Base-by-base conservation (phyloP, 164 flowering plant species). In the Tetrastigma voinierianum region DNA sequence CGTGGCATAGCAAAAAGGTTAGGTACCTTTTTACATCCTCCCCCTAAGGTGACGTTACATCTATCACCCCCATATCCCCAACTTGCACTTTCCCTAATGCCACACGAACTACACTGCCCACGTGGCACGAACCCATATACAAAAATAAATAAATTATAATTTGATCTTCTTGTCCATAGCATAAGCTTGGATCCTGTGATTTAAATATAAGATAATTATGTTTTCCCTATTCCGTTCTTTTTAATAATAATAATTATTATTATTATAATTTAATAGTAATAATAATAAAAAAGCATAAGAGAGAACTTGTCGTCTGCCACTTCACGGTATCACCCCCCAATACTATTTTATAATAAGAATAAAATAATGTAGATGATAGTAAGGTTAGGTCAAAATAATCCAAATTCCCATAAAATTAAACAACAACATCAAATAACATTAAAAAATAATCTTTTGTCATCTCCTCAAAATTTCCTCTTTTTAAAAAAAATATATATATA, bases 301-400 rank as follows among this genome's bases (percentile, higher is more conserved):
- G 59, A 5, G 70, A 76, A 72, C 73, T 70, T 70, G 77, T 70
- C 75, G 65, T 72, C 71, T 57, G 74, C 82, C 77, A 76, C 77
- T 73, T n/a, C n/a, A n/a, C n/a, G n/a, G n/a, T n/a, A 67, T 43
- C 66, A 61, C 24, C 40, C 40, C 49, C 21, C 10, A 52, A 57
- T 13, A 7, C 20, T 32, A 7, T 18, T 53, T 45, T 9, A 43
- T 18, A 19, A 45, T 19, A 16, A 1, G 18, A 51, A 52, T 56
- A 65, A 55, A 59, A 46, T 32, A 32, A 12, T 46, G 53, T 57
- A 48, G 62, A 51, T 67, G 32, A 60, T 66, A 51, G 65, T 45
- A 10, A 66, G 64, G 67, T 67, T 70, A 77, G 77, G 77, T 67
- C 74, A 59, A 73, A 73, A 45, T 58, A 65, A 56, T 64, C 61